Evolutionary conservation across 2,329 filamentous ascomycete genomes (phyloP).

Genomic region (Harringtonia aguacate): DNA sequence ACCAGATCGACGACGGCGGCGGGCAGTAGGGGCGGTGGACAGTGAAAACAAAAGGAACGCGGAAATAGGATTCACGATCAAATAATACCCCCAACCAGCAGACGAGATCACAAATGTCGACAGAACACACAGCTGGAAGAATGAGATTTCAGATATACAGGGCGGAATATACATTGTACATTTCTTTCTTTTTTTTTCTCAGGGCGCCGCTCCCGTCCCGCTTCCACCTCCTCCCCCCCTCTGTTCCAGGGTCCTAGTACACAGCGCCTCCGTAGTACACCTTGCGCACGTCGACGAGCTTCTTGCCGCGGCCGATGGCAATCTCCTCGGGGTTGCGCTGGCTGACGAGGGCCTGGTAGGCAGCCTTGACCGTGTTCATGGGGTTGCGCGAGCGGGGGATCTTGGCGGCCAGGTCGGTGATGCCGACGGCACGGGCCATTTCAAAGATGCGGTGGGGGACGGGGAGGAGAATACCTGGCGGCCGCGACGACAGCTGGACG

Average conservation of each 20-base stretch:
- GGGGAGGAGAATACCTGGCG: slow-evolving; percentile 60
- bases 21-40: slow-evolving; percentile 21
- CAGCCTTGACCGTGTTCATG: slow-evolving; percentile 96
- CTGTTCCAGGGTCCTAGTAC: slow-evolving; percentile 29
- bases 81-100: too few relatives aligned
- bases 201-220: too few relatives aligned
- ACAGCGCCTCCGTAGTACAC: slow-evolving; percentile 87
- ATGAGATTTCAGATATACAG: not conserved
- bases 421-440: slow-evolving; percentile 78
- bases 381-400: slow-evolving; percentile 84
- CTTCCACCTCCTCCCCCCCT: too few relatives aligned
- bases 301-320: slow-evolving; percentile 80
- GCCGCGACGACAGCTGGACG: slow-evolving; percentile 69
- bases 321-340: slow-evolving; percentile 86
- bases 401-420: slow-evolving; percentile 74
- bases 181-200: not conserved
- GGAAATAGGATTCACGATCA: too few relatives aligned
- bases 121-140: not conserved
- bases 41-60: too few relatives aligned
- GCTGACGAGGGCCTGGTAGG: slow-evolving; percentile 69
- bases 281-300: slow-evolving; percentile 90
- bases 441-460: slow-evolving; percentile 80
- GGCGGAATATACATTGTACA: not conserved
- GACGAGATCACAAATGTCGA: not conserved
- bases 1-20: slow-evolving; percentile 74